A percentile compares a stretch with the other conserved stretches of the same genome.
These are phyloP conservation scores for Nymphaea thermarum DNA, from an alignment of 164 flowering plant genomes.

Conservation along the genomic window DNA sequence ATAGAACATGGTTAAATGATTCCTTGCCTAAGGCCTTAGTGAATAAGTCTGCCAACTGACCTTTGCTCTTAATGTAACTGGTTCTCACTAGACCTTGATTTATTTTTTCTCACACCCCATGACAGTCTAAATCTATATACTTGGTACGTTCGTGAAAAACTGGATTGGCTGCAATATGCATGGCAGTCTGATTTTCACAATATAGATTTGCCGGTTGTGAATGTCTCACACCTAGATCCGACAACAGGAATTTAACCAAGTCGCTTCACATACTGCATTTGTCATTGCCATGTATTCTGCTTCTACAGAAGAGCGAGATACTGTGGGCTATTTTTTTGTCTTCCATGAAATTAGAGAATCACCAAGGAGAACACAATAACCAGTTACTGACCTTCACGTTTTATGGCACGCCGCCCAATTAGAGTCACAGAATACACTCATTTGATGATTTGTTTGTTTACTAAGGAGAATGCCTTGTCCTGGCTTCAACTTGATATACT, in stretches of 20 bases:
- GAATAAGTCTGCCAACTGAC: not conserved
- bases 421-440: too few relatives aligned
- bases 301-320: not conserved
- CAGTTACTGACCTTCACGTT: too few relatives aligned
- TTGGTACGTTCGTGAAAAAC: too few relatives aligned
- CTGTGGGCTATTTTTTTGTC: too few relatives aligned
- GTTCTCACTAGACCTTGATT: not conserved
- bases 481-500: too few relatives aligned
- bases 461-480: too few relatives aligned
- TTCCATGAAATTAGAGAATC: too few relatives aligned
- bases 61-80: not conserved
- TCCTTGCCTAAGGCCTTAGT: conserved; percentile 3
- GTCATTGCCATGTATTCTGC: not conserved
- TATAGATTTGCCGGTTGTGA: not conserved
- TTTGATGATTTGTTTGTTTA: too few relatives aligned
- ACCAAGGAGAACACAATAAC: too few relatives aligned
- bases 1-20: not conserved
- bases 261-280: not conserved
- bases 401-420: too few relatives aligned
- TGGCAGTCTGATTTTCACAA: not conserved
- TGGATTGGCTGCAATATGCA: too few relatives aligned
- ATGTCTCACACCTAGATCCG: not conserved
- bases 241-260: not conserved
- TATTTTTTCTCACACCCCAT: not conserved
- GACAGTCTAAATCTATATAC: too few relatives aligned